Conservation (phyloP, 352 stramenopile species). For the Pythium vanterpoolii region DNA sequence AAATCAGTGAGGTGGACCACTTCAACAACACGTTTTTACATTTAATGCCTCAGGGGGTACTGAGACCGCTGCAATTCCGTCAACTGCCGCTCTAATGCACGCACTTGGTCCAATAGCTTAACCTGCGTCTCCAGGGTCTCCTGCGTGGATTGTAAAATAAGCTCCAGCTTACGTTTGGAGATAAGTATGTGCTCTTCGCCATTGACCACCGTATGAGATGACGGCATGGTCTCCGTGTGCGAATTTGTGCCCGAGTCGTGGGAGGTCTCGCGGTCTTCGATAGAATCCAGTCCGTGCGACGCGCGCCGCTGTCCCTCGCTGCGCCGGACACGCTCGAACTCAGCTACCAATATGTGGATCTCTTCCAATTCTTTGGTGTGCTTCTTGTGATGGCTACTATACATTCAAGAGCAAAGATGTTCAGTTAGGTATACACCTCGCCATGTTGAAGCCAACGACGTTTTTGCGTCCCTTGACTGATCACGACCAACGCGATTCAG, state of each 20-base stretch:
- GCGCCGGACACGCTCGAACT: slow-evolving; percentile 53
- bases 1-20: not conserved
- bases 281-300: not conserved
- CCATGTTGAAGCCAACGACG: not conserved
- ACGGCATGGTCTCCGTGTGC: not conserved
- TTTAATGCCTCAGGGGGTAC: slow-evolving; percentile 23
- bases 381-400: slow-evolving; percentile 12
- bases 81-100: slow-evolving; percentile 21
- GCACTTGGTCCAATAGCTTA: slow-evolving; percentile 62
- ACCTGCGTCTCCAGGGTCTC: slow-evolving; percentile 56
- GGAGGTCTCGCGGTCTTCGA: not conserved
- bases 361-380: slow-evolving; percentile 46
- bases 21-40: not conserved
- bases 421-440: not conserved
- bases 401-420: slow-evolving; percentile 18
- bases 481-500: not conserved
- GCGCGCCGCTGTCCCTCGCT: not conserved
- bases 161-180: slow-evolving; percentile 46
- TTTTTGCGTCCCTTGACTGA: not conserved
- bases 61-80: not conserved
- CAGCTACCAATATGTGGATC: slow-evolving; percentile 50
- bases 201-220: not conserved
- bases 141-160: slow-evolving; percentile 50
- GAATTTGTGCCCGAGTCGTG: not conserved
- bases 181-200: slow-evolving; percentile 35